Conservation (phyloP, 768 basidiomycete genomes). For the Tulasnella calospora region DNA sequence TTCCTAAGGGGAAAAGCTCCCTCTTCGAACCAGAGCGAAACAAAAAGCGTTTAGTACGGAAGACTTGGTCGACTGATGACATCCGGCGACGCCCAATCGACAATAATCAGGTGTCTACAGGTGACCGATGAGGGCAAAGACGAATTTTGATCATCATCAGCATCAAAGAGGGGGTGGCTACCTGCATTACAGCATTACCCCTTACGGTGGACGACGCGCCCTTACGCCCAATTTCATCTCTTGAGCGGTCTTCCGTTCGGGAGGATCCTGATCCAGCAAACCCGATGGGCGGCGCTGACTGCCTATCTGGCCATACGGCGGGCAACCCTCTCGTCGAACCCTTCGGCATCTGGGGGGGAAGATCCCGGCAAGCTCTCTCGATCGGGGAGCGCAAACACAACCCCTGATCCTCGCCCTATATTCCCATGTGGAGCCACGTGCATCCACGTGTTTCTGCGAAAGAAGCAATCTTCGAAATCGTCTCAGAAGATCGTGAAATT, state of each 20-base stretch:
- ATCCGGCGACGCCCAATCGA: neutral
- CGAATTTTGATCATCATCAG: neutral
- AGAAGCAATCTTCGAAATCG: neutral
- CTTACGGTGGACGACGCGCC: neutral
- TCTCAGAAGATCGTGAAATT: neutral
- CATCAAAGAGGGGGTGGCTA: neutral
- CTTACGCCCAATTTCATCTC: neutral
- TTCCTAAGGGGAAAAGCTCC: neutral
- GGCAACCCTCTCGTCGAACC: neutral
- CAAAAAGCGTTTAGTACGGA: neutral
- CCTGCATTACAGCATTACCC: neutral
- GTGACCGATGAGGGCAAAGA: neutral
- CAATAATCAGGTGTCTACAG: neutral
- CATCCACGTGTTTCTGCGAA: neutral
- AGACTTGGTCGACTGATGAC: neutral
- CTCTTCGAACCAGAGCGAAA: neutral
- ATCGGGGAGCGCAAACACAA: neutral
- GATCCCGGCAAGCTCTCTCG: neutral
- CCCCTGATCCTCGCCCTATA: neutral
- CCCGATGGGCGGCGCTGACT: neutral
- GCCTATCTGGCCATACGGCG: neutral
- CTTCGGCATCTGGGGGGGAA: neutral
- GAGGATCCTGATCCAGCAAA: neutral
- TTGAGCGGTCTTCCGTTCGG: neutral
- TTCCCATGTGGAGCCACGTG: constrained; percentile 5